A percentile compares a stretch with the other conserved stretches of the same genome.
phyloP scores from a whole-genome alignment of 345 rosid species.

The Heritiera littoralis region DNA sequence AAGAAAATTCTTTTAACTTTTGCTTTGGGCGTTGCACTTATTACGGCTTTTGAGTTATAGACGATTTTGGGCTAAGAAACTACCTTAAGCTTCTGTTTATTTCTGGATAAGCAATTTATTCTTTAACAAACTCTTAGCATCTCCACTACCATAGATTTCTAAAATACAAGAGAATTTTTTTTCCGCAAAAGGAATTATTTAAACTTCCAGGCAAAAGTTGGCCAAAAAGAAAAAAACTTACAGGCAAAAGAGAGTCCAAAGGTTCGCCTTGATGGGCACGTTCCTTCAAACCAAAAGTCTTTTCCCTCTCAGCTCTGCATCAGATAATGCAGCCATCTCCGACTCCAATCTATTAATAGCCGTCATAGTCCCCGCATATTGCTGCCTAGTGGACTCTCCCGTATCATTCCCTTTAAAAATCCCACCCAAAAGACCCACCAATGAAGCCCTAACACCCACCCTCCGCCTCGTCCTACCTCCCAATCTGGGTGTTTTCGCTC shows the following conservation, averaged over 20 bases:
- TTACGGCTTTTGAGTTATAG: background rate
- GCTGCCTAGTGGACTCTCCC: slow-evolving; percentile 86
- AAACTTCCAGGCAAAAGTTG: too few relatives aligned
- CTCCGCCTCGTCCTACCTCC: slow-evolving; percentile 37
- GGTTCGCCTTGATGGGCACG: slow-evolving; percentile 80
- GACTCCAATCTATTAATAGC: slow-evolving; percentile 62
- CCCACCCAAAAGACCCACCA: slow-evolving; percentile 81
- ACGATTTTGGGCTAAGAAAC: background rate
- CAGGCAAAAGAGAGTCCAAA: slow-evolving; percentile 85
- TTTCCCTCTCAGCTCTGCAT: slow-evolving; percentile 65
- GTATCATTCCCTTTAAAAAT: slow-evolving; percentile 83
- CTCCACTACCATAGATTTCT: background rate
- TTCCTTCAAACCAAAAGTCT: slow-evolving; percentile 64
- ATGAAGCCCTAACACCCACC: slow-evolving; percentile 54
- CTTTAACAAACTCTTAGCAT: background rate
- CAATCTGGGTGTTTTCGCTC: slow-evolving; percentile 28
- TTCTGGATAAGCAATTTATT: background rate
- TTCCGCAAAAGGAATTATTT: background rate
- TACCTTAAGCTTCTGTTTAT: background rate
- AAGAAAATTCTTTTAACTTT: background rate
- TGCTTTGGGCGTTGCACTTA: background rate
- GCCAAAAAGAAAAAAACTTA: slow-evolving; percentile 27
- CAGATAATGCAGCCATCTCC: slow-evolving; percentile 59
- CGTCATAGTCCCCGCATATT: slow-evolving; percentile 56
- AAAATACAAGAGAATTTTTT: background rate